Evolutionary conservation across 805 yeast genomes (phyloP).

Genomic region (Wickerhamiella occidentalis): DNA sequence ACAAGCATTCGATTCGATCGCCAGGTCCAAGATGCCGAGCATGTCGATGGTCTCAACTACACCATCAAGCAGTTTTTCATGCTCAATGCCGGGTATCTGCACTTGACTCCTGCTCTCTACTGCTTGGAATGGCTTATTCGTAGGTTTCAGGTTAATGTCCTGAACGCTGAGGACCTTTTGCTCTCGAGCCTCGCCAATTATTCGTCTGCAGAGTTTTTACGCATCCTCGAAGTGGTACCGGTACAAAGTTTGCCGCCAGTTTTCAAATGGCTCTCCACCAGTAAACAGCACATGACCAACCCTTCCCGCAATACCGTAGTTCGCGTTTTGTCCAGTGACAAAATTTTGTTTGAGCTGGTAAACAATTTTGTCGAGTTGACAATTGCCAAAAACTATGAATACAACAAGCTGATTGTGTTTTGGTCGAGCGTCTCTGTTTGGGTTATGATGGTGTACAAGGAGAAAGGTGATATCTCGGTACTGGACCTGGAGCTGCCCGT

Average conservation of each 20-base stretch:
- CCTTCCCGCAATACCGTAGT: constrained; percentile 62
- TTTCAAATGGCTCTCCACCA: constrained; percentile 57
- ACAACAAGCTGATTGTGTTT: constrained; percentile 63
- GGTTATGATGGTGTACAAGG: constrained; percentile 51
- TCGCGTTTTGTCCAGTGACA: constrained; percentile 56
- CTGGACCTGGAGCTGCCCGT: constrained; percentile 28
- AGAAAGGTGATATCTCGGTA: constrained; percentile 28
- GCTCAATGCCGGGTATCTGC: constrained; percentile 64
- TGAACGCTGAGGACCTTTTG: constrained; percentile 61
- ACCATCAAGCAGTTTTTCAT: constrained; percentile 66
- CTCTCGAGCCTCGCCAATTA: constrained; percentile 73
- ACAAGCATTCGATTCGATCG: constrained; percentile 72
- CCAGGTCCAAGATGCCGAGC: constrained; percentile 68
- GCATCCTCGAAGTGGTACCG: constrained; percentile 61
- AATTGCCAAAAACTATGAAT: constrained; percentile 44
- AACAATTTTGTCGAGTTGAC: constrained; percentile 41
- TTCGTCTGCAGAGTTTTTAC: constrained; percentile 56
- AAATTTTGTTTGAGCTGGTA: constrained; percentile 55
- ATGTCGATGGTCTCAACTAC: constrained; percentile 55
- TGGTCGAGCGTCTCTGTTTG: constrained; percentile 62
- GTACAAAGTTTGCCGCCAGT: constrained; percentile 52
- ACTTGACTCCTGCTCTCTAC: constrained; percentile 58
- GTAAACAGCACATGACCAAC: constrained; percentile 47
- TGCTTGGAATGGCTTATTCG: constrained; percentile 94
- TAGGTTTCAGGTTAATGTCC: constrained; percentile 70